Base-by-base conservation (phyloP, 2,329 filamentous ascomycete genomes). In the Fusarium sp. region DNA sequence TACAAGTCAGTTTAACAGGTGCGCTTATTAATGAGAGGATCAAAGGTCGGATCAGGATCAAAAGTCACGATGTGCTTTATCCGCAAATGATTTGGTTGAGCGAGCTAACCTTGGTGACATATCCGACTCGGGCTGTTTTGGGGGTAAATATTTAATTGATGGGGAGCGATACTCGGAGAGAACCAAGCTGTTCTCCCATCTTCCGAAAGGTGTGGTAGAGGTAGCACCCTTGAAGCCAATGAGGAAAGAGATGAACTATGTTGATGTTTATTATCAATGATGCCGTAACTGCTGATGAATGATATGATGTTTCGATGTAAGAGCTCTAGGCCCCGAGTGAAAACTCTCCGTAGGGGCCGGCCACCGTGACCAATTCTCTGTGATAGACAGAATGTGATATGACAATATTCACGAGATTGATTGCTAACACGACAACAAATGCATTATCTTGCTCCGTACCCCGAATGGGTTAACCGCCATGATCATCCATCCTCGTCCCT, bases 281-380 rank as follows among this genome's bases (percentile, higher is more conserved):
- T 69, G 60, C 63, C 44, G 70, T 74, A 67, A 74, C 41, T 60
- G 67, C 70, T 73, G 70, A 72, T 72, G 65, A 69, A 72, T 72
- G 56, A 66, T 70, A 49, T 69, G 66, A 62, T 41, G 52, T 62
- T 57, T 69, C 70, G 66, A 73, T 73, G 39, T 67, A 60, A 67
- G 70, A 57, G 41, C 66, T 38, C 29, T 38, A 38, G 15, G 39
- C 37, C 54, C 44, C 33, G n/a, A 57, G 41, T 23, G 35, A 51
- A 35, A 55, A 49, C 42, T 65, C 19, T 42, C 35, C 37, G 39
- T 58, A 66, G 37, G 37, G 61, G 44, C 46, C 59, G 33, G 16
- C 19, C 42, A 44, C 48, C 25, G 57, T 55, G 66, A 63, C 49
- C n/a, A 63, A 56, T 23, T 38, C 29, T 52, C 18, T 27, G n/a